These are phyloP conservation scores for Cladorrhinum sp. DNA, from an alignment of 2,329 filamentous ascomycete species.

Conservation along the genomic window DNA sequence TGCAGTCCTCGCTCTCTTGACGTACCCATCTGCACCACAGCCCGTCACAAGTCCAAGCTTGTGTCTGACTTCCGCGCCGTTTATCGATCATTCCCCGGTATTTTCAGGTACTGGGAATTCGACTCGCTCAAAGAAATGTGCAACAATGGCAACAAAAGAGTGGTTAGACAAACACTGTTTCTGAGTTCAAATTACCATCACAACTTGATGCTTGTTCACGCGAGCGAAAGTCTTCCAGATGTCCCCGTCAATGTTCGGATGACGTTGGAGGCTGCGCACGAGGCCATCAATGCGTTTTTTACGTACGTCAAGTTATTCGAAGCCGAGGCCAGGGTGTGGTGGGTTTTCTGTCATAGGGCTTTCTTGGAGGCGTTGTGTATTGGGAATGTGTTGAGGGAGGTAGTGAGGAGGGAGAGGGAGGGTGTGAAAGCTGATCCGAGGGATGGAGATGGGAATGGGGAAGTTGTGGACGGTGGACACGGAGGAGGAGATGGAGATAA, in stretches of 20 bases:
- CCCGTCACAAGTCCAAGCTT: conserved; percentile 66
- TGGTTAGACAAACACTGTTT: conserved; percentile 72
- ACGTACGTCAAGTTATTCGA: conserved; percentile 67
- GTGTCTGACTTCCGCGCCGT: conserved; percentile 67
- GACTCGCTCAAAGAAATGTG: conserved; percentile 57
- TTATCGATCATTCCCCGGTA: conserved; percentile 68
- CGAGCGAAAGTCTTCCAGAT: conserved; percentile 59
- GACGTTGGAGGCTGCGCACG: conserved; percentile 71
- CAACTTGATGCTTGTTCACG: conserved; percentile 75
- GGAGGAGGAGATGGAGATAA: conserved; percentile 55
- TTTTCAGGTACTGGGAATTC: conserved; percentile 66
- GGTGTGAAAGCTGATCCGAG: neutral
- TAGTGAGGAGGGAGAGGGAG: conserved; percentile 38
- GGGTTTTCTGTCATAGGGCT: conserved; percentile 78
- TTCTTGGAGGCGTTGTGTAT: conserved; percentile 75
- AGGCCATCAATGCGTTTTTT: conserved; percentile 72
- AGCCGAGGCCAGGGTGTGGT: conserved; percentile 74
- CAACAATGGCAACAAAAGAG: conserved; percentile 55
- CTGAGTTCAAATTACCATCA: conserved; percentile 81
- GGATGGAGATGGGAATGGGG: conserved; percentile 46
- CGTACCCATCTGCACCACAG: conserved; percentile 66
- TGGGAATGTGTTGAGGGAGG: conserved; percentile 56
- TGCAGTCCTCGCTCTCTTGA: conserved; percentile 72
- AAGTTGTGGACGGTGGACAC: conserved; percentile 40
- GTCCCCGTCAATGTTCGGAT: conserved; percentile 64